These are phyloP conservation scores for Bigelowiella natans DNA, from an alignment of 78 protist genomes.

Conservation along the genomic window DNA sequence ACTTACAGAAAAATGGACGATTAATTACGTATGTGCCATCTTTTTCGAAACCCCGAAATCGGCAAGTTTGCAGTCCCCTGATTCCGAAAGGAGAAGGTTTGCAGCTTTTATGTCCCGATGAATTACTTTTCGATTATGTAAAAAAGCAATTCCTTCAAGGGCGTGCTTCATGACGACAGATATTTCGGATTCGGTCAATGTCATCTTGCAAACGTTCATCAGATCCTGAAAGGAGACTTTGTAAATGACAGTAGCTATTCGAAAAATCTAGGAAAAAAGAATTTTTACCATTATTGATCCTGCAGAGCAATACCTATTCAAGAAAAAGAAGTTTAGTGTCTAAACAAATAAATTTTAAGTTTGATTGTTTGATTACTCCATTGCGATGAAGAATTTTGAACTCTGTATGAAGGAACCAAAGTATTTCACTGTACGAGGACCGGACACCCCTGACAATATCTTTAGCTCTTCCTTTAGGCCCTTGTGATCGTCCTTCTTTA, in stretches of 20 bases:
- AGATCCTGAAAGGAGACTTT: too few species aligned
- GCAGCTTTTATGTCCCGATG: constrained; percentile 36
- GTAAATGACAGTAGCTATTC: too few species aligned
- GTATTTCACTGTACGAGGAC: not conserved
- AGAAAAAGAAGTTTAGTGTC: too few species aligned
- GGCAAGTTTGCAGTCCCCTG: constrained; percentile 16
- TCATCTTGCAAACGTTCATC: not conserved
- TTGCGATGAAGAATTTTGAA: not conserved
- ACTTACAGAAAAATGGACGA: too few species aligned
- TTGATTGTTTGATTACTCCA: too few species aligned
- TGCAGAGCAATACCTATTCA: not conserved
- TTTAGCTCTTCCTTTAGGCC: not conserved
- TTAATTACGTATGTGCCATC: not conserved
- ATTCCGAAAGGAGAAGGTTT: constrained; percentile 1
- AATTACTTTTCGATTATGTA: not conserved
- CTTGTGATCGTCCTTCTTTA: not conserved
- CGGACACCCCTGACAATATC: not conserved
- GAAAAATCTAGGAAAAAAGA: too few species aligned
- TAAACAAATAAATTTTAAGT: too few species aligned
- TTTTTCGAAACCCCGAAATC: constrained; percentile 28
- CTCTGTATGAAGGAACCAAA: not conserved
- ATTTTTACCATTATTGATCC: too few species aligned
- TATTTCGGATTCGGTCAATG: not conserved
- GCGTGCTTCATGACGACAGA: not conserved
- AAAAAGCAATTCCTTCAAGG: not conserved